Conservation (phyloP, 352 stramenopile species). For the Thraustochytrium striatum region DNA sequence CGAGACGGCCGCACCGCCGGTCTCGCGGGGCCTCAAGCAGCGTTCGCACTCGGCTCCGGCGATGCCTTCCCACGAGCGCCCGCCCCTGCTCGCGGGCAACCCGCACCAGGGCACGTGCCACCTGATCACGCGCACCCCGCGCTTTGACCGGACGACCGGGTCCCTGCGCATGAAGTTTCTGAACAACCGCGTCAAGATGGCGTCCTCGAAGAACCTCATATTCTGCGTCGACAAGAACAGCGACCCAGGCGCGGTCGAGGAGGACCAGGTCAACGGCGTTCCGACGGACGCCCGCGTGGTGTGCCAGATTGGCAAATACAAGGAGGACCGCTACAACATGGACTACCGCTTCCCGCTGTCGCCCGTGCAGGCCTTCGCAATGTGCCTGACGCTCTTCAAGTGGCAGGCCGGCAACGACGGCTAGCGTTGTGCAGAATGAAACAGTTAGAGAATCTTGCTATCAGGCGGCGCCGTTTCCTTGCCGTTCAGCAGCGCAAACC, state of each 20-base stretch:
- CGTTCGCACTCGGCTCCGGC: too few relatives aligned
- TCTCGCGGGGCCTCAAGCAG: too few relatives aligned
- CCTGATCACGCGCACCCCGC: conserved; percentile 10
- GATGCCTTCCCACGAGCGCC: too few relatives aligned
- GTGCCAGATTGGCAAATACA: conserved; percentile 44
- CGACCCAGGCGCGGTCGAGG: neutral
- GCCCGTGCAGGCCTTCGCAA: conserved; percentile 83
- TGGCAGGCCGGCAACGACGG: conserved; percentile 44
- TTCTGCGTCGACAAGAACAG: conserved; percentile 23
- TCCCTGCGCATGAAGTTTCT: conserved; percentile 48
- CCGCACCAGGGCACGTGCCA: conserved; percentile 1
- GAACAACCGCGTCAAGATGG: conserved; percentile 36
- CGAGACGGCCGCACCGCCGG: too few relatives aligned
- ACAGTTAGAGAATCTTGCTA: conserved; percentile 35
- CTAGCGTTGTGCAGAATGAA: too few relatives aligned
- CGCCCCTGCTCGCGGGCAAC: conserved; percentile 10
- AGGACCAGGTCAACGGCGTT: neutral
- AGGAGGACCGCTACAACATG: conserved; percentile 86
- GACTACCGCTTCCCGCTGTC: conserved; percentile 85
- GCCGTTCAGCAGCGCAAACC: conserved; percentile 28
- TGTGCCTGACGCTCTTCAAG: conserved; percentile 82
- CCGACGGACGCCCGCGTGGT: conserved; percentile 27
- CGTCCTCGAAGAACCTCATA: conserved; percentile 46
- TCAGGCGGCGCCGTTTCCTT: conserved; percentile 12
- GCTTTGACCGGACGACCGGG: conserved; percentile 24